These are phyloP conservation scores for Chamaecyparis obtusa DNA, from an alignment of 75 land plant species.

Conservation along the genomic window DNA sequence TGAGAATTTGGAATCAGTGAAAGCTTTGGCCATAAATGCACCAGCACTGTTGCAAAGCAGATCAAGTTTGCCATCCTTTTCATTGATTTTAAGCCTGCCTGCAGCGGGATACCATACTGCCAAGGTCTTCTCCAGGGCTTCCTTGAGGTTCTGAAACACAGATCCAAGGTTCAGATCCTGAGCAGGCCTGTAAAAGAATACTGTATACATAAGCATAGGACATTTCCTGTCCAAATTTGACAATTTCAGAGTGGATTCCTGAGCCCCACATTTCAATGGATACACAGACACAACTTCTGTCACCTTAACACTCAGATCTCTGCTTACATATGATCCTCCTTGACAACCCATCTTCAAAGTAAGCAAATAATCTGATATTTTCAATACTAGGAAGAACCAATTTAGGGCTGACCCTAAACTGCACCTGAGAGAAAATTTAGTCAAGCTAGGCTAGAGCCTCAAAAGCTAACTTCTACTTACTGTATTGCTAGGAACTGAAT, in stretches of 20 bases:
- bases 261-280: conserved; percentile 8
- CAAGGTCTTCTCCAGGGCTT: conserved; percentile 32
- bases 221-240: conserved; percentile 54
- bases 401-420: background rate
- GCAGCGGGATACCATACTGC: conserved; percentile 59
- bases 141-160: conserved; percentile 29
- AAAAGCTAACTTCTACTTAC: background rate
- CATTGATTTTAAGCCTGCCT: conserved; percentile 42
- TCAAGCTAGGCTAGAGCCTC: no score
- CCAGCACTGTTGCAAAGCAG: conserved; percentile 50
- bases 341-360: conserved; percentile 1
- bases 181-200: conserved; percentile 41
- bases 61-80: conserved; percentile 36
- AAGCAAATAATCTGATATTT: background rate
- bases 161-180: background rate
- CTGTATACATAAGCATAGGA: conserved; percentile 41
- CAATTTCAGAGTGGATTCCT: conserved; percentile 12
- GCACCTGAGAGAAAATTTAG: background rate
- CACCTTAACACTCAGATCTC: background rate
- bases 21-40: conserved; percentile 43
- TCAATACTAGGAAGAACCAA: background rate
- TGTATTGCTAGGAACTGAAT: background rate
- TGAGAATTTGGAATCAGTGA: conserved; percentile 33
- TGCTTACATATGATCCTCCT: background rate
- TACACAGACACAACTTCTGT: conserved; percentile 18